Conservation (phyloP, 306 rosid species). For the Trifolium repens region DNA sequence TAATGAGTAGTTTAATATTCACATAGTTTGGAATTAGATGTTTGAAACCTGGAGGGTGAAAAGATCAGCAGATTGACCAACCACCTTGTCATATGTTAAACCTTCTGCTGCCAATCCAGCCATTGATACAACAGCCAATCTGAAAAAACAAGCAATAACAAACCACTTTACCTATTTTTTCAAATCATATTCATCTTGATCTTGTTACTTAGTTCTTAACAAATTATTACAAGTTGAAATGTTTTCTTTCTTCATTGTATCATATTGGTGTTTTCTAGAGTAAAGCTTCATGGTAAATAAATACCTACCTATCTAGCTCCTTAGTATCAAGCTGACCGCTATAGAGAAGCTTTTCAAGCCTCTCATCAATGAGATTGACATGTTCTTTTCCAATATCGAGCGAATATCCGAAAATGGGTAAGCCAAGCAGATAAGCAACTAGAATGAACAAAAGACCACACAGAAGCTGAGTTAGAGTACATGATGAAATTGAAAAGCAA, state of each 20-base stretch:
- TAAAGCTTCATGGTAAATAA: background rate
- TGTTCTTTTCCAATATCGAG: conserved; percentile 96
- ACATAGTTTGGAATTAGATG: conserved; percentile 2
- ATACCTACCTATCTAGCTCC: conserved; percentile 73
- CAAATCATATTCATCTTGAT: background rate
- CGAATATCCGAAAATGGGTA: conserved; percentile 82
- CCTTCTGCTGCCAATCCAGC: conserved; percentile 95
- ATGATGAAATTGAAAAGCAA: conserved; percentile 2
- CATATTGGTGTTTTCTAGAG: background rate
- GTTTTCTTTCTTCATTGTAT: background rate
- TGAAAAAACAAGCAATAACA: conserved; percentile 22
- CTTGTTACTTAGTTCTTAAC: conserved; percentile 23
- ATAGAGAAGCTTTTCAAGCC: conserved; percentile 82
- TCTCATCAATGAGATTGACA: conserved; percentile 89
- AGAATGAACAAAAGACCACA: conserved; percentile 38
- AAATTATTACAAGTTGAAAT: background rate
- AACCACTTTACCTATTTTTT: background rate
- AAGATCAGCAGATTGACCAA: conserved; percentile 86
- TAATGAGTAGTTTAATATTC: background rate
- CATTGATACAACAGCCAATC: conserved; percentile 95
- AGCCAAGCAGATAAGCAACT: conserved; percentile 88
- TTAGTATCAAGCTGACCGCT: conserved; percentile 89
- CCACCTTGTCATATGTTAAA: conserved; percentile 82
- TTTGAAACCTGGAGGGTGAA: conserved; percentile 66
- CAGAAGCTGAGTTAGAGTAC: conserved; percentile 11